These are phyloP conservation scores for Mycena vulgaris DNA, from an alignment of 768 basidiomycete genomes.

Conservation along the genomic window DNA sequence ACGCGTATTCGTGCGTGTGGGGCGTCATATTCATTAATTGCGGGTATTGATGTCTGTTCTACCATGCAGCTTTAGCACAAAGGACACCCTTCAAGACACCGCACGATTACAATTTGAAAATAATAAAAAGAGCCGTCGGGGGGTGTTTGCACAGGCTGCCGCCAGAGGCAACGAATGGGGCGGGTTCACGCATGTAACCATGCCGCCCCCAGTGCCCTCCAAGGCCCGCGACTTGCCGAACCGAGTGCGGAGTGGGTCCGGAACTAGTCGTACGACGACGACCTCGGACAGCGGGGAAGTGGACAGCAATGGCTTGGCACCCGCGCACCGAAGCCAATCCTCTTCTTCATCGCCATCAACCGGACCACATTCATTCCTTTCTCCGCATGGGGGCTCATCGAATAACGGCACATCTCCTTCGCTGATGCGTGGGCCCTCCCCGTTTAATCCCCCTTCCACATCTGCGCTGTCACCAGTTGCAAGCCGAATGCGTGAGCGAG, in stretches of 20 bases:
- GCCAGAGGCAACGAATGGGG: conserved; percentile 77
- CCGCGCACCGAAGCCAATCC: conserved; percentile 63
- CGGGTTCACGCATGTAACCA: conserved; percentile 47
- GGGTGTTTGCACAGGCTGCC: conserved; percentile 82
- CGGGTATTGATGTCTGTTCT: conserved; percentile 3
- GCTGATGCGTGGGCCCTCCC: conserved; percentile 54
- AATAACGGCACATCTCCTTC: conserved; percentile 52
- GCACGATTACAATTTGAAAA: conserved; percentile 84
- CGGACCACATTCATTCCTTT: conserved; percentile 65
- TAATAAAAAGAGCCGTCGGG: conserved; percentile 82
- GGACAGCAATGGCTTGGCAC: conserved; percentile 60
- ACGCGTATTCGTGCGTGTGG: conserved; percentile 85
- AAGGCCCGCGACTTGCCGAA: conserved; percentile 61
- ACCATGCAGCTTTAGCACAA: conserved; percentile 73
- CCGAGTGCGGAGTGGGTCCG: conserved; percentile 86
- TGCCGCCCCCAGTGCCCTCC: conserved; percentile 63
- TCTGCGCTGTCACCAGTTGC: conserved; percentile 83
- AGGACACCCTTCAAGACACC: conserved; percentile 85
- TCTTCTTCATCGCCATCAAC: conserved; percentile 75
- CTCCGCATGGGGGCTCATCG: conserved; percentile 31
- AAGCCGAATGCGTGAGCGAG: conserved; percentile 84
- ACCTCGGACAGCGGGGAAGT: conserved; percentile 83
- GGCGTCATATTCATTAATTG: background rate
- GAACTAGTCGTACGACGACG: conserved; percentile 82
- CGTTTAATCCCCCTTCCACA: conserved; percentile 53